Evolutionary conservation across 345 rosid genomes (phyloP).

Genomic region (Brassica napus): DNA sequence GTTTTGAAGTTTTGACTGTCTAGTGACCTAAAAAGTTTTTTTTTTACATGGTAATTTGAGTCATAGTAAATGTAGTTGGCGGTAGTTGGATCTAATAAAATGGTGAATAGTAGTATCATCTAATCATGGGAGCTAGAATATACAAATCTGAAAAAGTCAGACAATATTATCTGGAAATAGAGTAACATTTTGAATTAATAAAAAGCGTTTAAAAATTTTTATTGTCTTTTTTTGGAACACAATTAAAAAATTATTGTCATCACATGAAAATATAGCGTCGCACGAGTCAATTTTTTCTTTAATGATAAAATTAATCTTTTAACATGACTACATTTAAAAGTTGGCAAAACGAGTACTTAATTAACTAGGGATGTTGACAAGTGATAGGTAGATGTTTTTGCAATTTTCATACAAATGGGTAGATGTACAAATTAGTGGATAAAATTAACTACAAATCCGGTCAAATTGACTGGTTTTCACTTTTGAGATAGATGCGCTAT

Average conservation of each 20-base stretch:
- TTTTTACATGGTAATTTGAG: neutral
- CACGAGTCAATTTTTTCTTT: constrained; percentile 3
- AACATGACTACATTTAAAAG: neutral
- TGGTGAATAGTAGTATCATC: neutral
- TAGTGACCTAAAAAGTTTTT: neutral
- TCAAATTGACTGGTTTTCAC: neutral
- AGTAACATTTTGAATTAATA: neutral
- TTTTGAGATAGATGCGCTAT: neutral
- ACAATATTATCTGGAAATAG: neutral
- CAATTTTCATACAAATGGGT: neutral
- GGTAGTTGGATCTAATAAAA: constrained; percentile 9
- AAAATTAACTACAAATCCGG: neutral
- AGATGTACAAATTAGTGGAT: neutral
- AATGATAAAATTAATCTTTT: neutral
- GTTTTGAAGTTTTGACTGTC: neutral
- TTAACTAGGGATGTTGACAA: constrained; percentile 5
- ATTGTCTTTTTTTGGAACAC: neutral
- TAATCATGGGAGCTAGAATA: neutral
- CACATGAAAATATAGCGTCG: neutral
- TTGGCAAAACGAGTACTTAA: neutral
- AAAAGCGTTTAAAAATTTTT: neutral
- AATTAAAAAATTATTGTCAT: neutral
- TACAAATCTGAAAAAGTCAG: neutral
- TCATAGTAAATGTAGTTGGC: neutral
- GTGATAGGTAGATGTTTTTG: neutral